Conservation (phyloP, 306 rosid species). For the Casuarina cunninghamiana region DNA sequence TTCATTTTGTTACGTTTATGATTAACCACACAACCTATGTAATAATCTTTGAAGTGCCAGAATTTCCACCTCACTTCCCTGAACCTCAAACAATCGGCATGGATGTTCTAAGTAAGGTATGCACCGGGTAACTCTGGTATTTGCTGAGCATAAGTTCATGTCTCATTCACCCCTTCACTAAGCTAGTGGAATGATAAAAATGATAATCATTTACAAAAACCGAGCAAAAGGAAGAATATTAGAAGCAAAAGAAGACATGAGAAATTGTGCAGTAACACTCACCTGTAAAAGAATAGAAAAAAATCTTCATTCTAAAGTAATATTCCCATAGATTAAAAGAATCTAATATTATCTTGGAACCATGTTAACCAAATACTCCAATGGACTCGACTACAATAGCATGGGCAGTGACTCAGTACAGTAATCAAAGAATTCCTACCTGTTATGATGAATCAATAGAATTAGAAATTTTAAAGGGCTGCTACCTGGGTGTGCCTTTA, state of each 20-base stretch:
- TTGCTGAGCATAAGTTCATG: not conserved
- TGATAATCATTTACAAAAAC: not conserved
- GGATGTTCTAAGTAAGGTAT: not conserved
- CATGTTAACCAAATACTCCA: too few species aligned
- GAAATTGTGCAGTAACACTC: not conserved
- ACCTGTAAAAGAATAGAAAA: too few species aligned
- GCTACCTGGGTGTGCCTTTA: too few species aligned
- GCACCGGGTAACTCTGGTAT: not conserved
- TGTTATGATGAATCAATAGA: too few species aligned
- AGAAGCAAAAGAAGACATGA: not conserved
- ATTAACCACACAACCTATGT: not conserved
- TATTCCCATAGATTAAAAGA: not conserved
- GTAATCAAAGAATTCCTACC: too few species aligned
- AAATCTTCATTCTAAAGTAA: not conserved
- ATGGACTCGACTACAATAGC: too few species aligned
- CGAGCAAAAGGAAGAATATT: not conserved
- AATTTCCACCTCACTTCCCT: not conserved
- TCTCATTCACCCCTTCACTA: not conserved
- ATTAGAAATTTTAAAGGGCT: too few species aligned
- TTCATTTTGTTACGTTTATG: conserved; percentile 8
- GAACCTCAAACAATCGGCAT: not conserved
- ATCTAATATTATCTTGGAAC: too few species aligned
- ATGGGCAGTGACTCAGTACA: too few species aligned
- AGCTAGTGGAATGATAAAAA: not conserved
- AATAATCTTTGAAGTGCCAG: not conserved